Evolutionary conservation across 2,329 filamentous ascomycete genomes (phyloP), one percentile per base, ranked within the genome.

Genomic region (Calonectria ilicicola): DNA sequence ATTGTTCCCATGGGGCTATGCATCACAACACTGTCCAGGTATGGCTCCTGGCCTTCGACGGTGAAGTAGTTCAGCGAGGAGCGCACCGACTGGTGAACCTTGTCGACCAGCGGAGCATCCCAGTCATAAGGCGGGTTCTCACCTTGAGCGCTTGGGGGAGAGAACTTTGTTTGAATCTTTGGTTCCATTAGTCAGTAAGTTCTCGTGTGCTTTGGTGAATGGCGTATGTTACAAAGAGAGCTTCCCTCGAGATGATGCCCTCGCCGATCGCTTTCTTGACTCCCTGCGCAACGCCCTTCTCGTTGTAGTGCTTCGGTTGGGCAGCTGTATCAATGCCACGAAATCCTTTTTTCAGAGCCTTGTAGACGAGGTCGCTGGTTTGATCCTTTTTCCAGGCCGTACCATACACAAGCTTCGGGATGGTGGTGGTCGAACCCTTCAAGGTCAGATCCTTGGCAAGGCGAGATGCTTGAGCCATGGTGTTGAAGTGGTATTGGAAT

Each of bases 91-190:
- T 90, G 85, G 75, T 89, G 88, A 21, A 96, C 89, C 82, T 96
- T 93, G 21, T 92, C 87, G 17, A 86, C 86, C 29, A 95, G 83
- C 1, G 91, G 86, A 14, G 88, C 86, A 2, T 85, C 80, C 1
- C 89, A 82, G 77, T 92, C 86, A 82, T 95, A 95, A 0, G 93
- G 93, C 62, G 90, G 87, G 47, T 83, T 82, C 2, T 85, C 85
- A 78, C 92, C 90, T 81, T 96, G 93, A 27, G 90, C 91, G 19
- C 83, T 83, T 5, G 91, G 82, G 0, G 92, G 88, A 1, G 93
- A 95, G 85, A 93, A 97, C 82, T 96, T 97, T n/a, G 94, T 96
- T 88, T 97, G 94, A 53, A 96, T 87, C 91, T 93, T 69, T 27
- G 2, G 23, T 14, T 32, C 12, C 3, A 40, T 75, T 9, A 72